Evolutionary conservation across 257 asterid genomes (phyloP).

Genomic region (Capsicum baccatum): DNA sequence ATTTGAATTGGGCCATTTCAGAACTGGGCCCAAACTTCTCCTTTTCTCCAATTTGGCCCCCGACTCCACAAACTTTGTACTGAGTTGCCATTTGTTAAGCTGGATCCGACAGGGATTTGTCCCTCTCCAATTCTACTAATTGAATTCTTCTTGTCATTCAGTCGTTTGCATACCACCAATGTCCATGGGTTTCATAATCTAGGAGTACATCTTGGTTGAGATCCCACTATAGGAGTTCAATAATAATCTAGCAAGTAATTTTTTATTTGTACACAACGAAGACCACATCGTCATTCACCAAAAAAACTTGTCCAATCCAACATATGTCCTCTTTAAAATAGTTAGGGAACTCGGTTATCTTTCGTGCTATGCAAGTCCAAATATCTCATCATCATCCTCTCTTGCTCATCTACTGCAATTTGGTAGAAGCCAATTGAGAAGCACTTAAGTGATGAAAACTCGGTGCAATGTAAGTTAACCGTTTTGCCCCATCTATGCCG

Average conservation of each 20-base stretch:
- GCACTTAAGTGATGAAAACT: neutral
- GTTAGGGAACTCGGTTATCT: neutral
- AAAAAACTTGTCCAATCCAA: neutral
- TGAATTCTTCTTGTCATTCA: neutral
- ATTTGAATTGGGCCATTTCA: neutral
- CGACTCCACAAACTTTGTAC: neutral
- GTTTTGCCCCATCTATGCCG: neutral
- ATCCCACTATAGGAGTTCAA: neutral
- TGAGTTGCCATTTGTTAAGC: neutral
- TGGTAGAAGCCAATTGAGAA: neutral
- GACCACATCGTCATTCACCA: neutral
- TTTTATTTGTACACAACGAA: neutral
- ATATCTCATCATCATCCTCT: constrained; percentile 1
- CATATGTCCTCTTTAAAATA: neutral
- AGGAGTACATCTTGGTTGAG: neutral
- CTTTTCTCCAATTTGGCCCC: neutral
- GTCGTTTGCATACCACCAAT: neutral
- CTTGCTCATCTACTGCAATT: constrained; percentile 5
- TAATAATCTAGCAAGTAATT: neutral
- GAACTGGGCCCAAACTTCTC: neutral
- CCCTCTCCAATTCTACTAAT: neutral
- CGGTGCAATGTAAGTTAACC: neutral
- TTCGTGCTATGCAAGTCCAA: neutral
- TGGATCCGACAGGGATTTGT: neutral
- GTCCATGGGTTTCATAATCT: neutral